Evolutionary conservation across 768 basidiomycete species (phyloP).

Genomic region (button mushroom (Agaricus bisporus)): DNA sequence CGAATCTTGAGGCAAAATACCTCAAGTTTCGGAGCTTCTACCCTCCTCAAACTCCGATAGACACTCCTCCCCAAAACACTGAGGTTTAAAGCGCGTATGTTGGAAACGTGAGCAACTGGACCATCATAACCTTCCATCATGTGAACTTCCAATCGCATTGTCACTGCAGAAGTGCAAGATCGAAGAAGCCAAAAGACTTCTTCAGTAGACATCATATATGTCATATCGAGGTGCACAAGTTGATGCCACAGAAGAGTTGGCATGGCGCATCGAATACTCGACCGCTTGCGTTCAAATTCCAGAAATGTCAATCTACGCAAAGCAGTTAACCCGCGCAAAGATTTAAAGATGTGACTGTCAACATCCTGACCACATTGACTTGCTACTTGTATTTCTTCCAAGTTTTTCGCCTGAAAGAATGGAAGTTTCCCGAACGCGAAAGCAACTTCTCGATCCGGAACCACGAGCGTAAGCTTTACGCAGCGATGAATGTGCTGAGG

Average conservation of each 20-base stretch:
- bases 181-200: slow-evolving; percentile 8
- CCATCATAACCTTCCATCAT: neutral
- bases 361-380: neutral
- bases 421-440: neutral
- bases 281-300: neutral
- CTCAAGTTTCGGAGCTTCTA: slow-evolving; percentile 7
- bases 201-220: slow-evolving; percentile 3
- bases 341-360: neutral
- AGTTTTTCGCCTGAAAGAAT: neutral
- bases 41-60: slow-evolving; percentile 1
- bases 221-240: slow-evolving; percentile 3
- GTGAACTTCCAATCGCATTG: neutral
- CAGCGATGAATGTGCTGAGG: slow-evolving; percentile 2
- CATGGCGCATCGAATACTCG: neutral
- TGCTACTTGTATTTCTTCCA: slow-evolving; percentile 2
- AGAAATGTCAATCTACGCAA: neutral
- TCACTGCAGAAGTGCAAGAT: neutral
- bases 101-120: neutral
- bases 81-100: slow-evolving; percentile 1
- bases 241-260: slow-evolving; percentile 1
- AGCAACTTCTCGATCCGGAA: neutral
- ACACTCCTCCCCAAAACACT: neutral
- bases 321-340: slow-evolving; percentile 2
- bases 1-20: slow-evolving; percentile 1
- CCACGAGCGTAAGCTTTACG: neutral